phyloP scores from a whole-genome alignment of 2,329 filamentous ascomycete species.

The Penicillium polonicum region DNA sequence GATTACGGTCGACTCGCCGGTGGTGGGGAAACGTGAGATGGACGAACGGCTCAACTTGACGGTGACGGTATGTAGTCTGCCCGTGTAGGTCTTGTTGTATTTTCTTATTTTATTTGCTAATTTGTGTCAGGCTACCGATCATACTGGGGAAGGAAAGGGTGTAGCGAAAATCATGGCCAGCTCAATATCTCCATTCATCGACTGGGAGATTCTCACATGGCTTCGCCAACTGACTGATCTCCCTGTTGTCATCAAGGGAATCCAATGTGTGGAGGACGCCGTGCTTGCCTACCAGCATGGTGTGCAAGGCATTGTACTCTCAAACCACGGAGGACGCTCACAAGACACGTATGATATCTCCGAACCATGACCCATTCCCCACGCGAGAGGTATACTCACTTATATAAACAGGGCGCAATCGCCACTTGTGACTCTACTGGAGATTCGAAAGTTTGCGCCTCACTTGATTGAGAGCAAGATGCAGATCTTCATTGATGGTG shows the following conservation, averaged over 20 bases:
- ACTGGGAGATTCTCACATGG: slow-evolving; percentile 38
- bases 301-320: slow-evolving; percentile 46
- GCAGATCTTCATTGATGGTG: slow-evolving; percentile 65
- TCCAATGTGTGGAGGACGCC: slow-evolving; percentile 53
- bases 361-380: neutral
- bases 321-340: slow-evolving; percentile 49
- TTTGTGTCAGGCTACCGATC: slow-evolving; percentile 11
- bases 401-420: slow-evolving; percentile 34
- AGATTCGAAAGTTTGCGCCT: slow-evolving; percentile 55
- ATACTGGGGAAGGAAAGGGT: slow-evolving; percentile 20
- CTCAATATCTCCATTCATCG: slow-evolving; percentile 30
- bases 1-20: too few species aligned
- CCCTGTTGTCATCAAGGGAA: slow-evolving; percentile 40
- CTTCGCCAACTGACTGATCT: slow-evolving; percentile 41
- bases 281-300: slow-evolving; percentile 47
- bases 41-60: slow-evolving; percentile 24
- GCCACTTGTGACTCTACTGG: slow-evolving; percentile 59
- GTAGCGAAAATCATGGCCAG: slow-evolving; percentile 32
- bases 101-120: neutral
- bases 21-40: too few species aligned
- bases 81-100: neutral
- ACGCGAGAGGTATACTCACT: neutral
- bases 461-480: slow-evolving; percentile 35
- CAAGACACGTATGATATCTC: slow-evolving; percentile 39
- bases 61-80: slow-evolving; percentile 19